Evolutionary conservation across 179 eudicot species (phyloP).

Genomic region (Drosera spatulata): DNA sequence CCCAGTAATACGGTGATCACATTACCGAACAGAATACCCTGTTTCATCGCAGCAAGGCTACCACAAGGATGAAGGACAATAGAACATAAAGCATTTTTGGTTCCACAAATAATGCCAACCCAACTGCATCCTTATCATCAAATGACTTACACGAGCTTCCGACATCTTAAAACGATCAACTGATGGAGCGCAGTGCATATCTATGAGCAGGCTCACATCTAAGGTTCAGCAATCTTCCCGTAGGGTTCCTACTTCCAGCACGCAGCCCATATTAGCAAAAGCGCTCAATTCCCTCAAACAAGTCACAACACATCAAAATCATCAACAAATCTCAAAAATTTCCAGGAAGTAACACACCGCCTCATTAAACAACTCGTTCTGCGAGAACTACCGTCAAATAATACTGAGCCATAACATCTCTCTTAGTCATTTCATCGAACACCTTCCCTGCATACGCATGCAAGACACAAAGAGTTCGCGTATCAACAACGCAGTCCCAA

Average conservation of each 20-base stretch:
- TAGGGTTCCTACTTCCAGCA: slow-evolving; percentile 36
- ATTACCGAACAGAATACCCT: slow-evolving; percentile 77
- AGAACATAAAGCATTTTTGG: slow-evolving; percentile 62
- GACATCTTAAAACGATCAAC: slow-evolving; percentile 28
- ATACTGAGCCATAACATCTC: slow-evolving; percentile 83
- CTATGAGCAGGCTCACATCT: slow-evolving; percentile 40
- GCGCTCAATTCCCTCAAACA: slow-evolving; percentile 66
- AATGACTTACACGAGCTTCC: slow-evolving; percentile 38
- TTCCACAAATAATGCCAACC: slow-evolving; percentile 25
- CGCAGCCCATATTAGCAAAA: slow-evolving; percentile 50
- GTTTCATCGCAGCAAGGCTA: slow-evolving; percentile 65
- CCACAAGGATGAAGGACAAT: slow-evolving; percentile 69
- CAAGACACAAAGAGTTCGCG: slow-evolving; percentile 46
- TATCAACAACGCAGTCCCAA: slow-evolving; percentile 64
- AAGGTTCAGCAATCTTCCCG: slow-evolving; percentile 29
- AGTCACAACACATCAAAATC: slow-evolving; percentile 58
- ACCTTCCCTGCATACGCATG: slow-evolving; percentile 45
- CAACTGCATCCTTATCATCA: slow-evolving; percentile 36
- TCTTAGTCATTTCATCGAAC: slow-evolving; percentile 10
- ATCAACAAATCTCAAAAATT: slow-evolving; percentile 33
- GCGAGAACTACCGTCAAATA: slow-evolving; percentile 62
- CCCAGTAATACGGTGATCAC: slow-evolving; percentile 44
- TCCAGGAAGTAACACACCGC: slow-evolving; percentile 64
- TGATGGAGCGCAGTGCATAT: slow-evolving; percentile 45
- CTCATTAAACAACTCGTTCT: slow-evolving; percentile 34